These are phyloP conservation scores for Erythrobasidium yunnanense DNA, from an alignment of 768 basidiomycete genomes.

Conservation along the genomic window DNA sequence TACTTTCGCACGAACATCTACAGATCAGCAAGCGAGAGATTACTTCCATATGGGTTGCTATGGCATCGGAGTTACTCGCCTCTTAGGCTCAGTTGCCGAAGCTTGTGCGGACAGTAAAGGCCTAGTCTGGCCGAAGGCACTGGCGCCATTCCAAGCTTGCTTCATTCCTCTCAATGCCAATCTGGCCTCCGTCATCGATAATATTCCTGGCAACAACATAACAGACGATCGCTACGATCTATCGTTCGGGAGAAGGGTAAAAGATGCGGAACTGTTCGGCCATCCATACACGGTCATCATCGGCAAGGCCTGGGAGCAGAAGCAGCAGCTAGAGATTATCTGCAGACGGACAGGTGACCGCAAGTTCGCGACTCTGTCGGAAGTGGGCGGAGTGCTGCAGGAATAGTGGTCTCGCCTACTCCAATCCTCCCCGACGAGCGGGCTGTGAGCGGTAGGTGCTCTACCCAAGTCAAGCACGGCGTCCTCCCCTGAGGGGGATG, in stretches of 20 bases:
- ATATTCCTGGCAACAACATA: not conserved
- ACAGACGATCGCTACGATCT: slow-evolving; percentile 23
- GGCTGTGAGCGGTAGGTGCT: no score
- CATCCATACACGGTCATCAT: slow-evolving; percentile 16
- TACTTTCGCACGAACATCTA: not conserved
- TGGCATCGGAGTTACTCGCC: slow-evolving; percentile 26
- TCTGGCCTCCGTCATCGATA: not conserved
- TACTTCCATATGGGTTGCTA: slow-evolving; percentile 30
- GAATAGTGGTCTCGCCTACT: no score
- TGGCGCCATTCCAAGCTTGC: slow-evolving; percentile 13
- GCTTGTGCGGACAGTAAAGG: slow-evolving; percentile 17
- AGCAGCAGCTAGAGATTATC: slow-evolving; percentile 13
- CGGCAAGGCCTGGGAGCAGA: slow-evolving; percentile 13
- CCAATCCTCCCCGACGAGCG: no score
- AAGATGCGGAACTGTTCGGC: slow-evolving; percentile 27
- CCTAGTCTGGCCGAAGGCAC: slow-evolving; percentile 20
- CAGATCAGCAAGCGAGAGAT: not conserved
- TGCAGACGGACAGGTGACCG: slow-evolving; percentile 2
- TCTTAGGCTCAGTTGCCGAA: slow-evolving; percentile 26
- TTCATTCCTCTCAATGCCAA: not conserved
- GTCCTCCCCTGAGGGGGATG: no score
- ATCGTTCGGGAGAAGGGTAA: slow-evolving; percentile 21
- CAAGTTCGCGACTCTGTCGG: not conserved
- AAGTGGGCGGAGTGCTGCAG: no score
- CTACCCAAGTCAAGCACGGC: no score